phyloP scores from a whole-genome alignment of 495 filamentous ascomycete genomes.

The Penicillium cosmopolitanum region DNA sequence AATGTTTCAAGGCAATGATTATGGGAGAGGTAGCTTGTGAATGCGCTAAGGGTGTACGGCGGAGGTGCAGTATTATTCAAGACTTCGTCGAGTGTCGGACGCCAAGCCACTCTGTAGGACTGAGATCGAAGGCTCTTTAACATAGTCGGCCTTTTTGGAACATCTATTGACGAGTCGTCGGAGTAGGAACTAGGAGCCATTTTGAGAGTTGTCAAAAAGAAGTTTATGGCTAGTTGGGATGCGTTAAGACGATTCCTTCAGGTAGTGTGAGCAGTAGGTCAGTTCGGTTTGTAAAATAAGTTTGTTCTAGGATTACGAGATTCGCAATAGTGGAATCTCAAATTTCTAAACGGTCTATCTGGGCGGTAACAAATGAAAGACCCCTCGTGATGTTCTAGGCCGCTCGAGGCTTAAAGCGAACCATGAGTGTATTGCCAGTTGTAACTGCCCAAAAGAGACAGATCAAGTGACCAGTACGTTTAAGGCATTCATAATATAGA shows the following conservation, averaged over 20 bases:
- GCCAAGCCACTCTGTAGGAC: constrained; percentile 35
- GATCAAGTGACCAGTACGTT: too few species aligned
- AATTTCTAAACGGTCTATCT: background rate
- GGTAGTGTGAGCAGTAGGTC: background rate
- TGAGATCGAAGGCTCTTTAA: background rate
- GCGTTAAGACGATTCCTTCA: background rate
- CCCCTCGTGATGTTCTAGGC: constrained; percentile 5
- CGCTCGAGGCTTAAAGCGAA: background rate
- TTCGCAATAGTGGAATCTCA: background rate
- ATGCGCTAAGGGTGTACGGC: constrained; percentile 83
- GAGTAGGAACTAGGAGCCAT: too few species aligned
- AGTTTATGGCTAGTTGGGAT: background rate
- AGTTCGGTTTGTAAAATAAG: background rate
- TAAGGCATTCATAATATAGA: too few species aligned
- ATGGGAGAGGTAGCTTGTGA: constrained; percentile 86
- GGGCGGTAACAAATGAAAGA: constrained; percentile 6
- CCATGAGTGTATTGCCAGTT: background rate
- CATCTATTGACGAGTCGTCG: too few species aligned
- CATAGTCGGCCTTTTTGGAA: background rate
- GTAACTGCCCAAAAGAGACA: too few species aligned
- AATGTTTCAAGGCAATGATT: constrained; percentile 90
- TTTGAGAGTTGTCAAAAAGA: background rate
- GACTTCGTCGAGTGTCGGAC: constrained; percentile 78
- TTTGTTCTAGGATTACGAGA: background rate
- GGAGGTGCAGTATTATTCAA: constrained; percentile 75